Evolutionary conservation across 2,329 filamentous ascomycete species (phyloP).

Genomic region (Botrytis fabae): DNA sequence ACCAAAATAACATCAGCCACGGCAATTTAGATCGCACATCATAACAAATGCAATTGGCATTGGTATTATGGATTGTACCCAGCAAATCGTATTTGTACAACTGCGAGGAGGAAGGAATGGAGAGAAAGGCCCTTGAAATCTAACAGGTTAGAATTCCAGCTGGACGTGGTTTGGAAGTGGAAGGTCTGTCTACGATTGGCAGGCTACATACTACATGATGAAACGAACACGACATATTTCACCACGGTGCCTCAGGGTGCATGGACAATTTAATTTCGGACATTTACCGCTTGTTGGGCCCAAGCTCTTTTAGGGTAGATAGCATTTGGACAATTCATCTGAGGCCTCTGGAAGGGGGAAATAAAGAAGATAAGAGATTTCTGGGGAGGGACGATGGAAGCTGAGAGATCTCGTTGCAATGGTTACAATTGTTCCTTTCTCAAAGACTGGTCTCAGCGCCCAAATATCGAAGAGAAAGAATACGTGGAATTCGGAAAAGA

Average conservation of each 20-base stretch:
- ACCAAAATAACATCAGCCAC: neutral
- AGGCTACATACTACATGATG: neutral
- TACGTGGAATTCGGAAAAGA: neutral
- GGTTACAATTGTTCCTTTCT: neutral
- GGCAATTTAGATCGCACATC: neutral
- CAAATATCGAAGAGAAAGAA: neutral
- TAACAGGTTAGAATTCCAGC: neutral
- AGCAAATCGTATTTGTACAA: neutral
- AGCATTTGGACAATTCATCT: neutral
- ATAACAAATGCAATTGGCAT: neutral
- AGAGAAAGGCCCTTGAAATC: neutral
- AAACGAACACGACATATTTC: neutral
- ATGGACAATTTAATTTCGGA: slow-evolving; percentile 10
- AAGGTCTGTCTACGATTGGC: neutral
- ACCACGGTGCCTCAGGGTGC: slow-evolving; percentile 1
- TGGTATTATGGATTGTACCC: neutral
- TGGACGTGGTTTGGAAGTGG: neutral
- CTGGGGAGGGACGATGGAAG: neutral
- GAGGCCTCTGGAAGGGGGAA: neutral
- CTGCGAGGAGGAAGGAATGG: neutral
- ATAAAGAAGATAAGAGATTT: neutral
- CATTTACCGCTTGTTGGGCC: neutral
- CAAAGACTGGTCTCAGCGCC: slow-evolving; percentile 3
- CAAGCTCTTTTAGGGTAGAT: slow-evolving; percentile 5
- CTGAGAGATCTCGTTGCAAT: neutral